A percentile compares a stretch with the other conserved stretches of the same genome.
Evolutionary conservation across 108 stramenopile genomes (phyloP).

Genomic region (Nannochloropsis gaditana): DNA sequence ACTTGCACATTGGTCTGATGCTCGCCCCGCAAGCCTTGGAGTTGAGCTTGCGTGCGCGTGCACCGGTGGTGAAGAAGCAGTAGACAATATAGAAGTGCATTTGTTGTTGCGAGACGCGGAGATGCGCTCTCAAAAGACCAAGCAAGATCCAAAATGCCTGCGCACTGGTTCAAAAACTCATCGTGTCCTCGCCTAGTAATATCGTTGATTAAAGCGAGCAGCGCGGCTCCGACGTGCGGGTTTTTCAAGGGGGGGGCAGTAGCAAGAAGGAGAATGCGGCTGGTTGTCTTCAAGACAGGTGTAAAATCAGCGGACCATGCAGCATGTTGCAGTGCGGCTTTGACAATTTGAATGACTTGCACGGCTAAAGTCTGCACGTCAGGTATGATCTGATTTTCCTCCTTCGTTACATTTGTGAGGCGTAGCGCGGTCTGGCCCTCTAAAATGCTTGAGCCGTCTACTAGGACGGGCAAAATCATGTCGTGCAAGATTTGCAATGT

Average conservation of each 20-base stretch:
- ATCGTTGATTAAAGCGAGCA: not conserved
- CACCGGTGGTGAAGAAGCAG: not conserved
- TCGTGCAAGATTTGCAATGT: not conserved
- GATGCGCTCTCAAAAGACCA: not conserved
- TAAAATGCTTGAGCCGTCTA: too few relatives aligned
- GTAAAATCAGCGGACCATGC: not conserved
- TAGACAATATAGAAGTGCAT: not conserved
- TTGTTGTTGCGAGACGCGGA: not conserved
- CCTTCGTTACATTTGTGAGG: not conserved
- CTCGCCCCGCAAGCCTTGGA: not conserved
- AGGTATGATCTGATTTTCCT: not conserved
- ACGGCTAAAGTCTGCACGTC: not conserved
- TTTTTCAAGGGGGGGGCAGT: not conserved
- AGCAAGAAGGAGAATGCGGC: constrained; percentile 9
- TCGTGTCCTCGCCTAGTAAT: not conserved
- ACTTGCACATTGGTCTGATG: not conserved
- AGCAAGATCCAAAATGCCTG: not conserved
- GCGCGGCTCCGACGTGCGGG: not conserved
- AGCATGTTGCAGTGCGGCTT: not conserved
- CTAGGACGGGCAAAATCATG: not conserved
- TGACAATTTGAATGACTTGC: not conserved
- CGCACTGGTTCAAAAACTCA: not conserved
- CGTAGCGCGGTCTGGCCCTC: not conserved
- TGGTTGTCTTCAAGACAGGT: not conserved
- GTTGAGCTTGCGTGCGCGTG: not conserved